These are phyloP conservation scores for Plasmodium sp. DNA, from an alignment of 169 alveolate species.

Conservation along the genomic window DNA sequence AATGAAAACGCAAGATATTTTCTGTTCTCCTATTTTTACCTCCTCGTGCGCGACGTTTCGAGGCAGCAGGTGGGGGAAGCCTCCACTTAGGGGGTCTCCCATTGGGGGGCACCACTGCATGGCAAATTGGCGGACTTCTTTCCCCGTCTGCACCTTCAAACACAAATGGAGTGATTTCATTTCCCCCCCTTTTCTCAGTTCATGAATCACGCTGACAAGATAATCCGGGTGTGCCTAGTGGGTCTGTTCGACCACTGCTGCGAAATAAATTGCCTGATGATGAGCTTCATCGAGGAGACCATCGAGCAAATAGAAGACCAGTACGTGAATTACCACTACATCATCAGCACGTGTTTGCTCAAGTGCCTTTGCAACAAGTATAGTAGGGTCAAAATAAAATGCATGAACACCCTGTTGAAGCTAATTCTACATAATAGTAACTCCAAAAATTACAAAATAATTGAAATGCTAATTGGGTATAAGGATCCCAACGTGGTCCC, in stretches of 20 bases:
- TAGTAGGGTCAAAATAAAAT: slow-evolving; percentile 41
- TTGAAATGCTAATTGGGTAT: slow-evolving; percentile 68
- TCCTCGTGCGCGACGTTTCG: slow-evolving; percentile 3
- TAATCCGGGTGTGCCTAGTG: slow-evolving; percentile 21
- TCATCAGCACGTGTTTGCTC: slow-evolving; percentile 29
- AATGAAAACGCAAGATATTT: slow-evolving; percentile 42
- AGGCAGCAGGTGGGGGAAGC: slow-evolving; percentile 1
- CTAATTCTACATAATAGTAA: slow-evolving; percentile 34
- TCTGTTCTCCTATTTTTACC: slow-evolving; percentile 22
- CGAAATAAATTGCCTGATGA: slow-evolving; percentile 26
- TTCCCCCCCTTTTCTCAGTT: slow-evolving; percentile 8
- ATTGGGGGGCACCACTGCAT: not conserved
- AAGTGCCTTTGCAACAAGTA: slow-evolving; percentile 56
- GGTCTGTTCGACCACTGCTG: slow-evolving; percentile 40
- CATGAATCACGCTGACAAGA: slow-evolving; percentile 10
- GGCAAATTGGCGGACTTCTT: not conserved
- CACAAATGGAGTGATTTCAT: not conserved
- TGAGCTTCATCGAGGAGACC: slow-evolving; percentile 43
- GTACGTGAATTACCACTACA: slow-evolving; percentile 28
- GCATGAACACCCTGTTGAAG: slow-evolving; percentile 17
- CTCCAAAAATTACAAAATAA: slow-evolving; percentile 45
- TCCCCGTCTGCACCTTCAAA: not conserved
- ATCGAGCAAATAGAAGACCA: slow-evolving; percentile 10
- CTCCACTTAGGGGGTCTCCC: not conserved
- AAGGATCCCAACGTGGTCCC: slow-evolving; percentile 61